Base-by-base conservation (phyloP, 176 grass and related monocot species). In the Oryza glumipatula region DNA sequence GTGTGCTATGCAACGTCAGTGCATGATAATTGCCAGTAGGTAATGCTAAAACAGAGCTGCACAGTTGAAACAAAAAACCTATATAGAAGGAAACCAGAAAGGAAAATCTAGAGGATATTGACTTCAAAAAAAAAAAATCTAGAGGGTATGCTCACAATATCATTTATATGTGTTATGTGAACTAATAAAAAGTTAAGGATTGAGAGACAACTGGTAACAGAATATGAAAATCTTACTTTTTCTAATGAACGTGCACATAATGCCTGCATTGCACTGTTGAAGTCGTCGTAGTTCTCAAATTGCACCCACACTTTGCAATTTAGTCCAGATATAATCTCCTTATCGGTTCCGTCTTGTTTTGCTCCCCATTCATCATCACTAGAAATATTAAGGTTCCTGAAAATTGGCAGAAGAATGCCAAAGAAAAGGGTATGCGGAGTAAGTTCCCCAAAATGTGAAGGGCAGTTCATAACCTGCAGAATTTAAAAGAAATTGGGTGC, bases 251-350 rank as follows among this genome's bases (percentile, higher is more conserved):
- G 83, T 65, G 93, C 91, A 70, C 87, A 98, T 71, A 98, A 88
- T 38, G 80, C 87, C n/a, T 90, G 94, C 89, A 95, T 92, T 83
- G 93, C 96, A 95, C 88, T 80, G 16, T 85, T 85, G 85, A 94
- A 98, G 66, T 98, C 93, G 67, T 90, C 88, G 0, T 95, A 92
- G 79, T 38, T 88, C 83, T 98, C 96, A 83, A 95, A 95, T 88
- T 92, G 90, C 43, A 95, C 96, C 89, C 85, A 87, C 44, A 98
- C 85, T 82, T 98, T 95, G 67, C 93, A 98, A 85, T 95, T 98
- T 65, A 98, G 93, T 78, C 85, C 93, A 87, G 93, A 87, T 85
- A 98, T 81, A 68, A 94, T 78, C 54, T 81, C 92, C 35, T 85
- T 88, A 30, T 88, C 90, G 67, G 52, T 32, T 7, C 80, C 79